Base-by-base conservation (phyloP, 2,329 filamentous ascomycete species). In the Pseudogymnoascus sp. region DNA sequence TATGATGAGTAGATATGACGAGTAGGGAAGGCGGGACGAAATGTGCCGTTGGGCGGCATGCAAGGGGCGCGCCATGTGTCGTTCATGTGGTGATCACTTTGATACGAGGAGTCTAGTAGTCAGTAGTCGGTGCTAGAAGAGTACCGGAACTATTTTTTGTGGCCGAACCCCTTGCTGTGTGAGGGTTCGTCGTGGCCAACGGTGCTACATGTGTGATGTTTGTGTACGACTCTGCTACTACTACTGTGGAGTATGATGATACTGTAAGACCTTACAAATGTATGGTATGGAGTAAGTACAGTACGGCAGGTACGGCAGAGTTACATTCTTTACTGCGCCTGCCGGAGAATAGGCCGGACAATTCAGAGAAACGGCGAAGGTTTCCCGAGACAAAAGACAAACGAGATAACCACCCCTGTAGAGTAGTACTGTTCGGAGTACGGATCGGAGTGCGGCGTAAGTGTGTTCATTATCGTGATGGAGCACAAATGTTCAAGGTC, bases 331-430 rank as follows among this genome's bases (percentile, higher is more conserved):
- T 7, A 28, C 45, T 52, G 23, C 45, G 45, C 45, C 45, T 52
- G 45, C 25, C 45, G 45, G 45, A 52, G 45, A 52, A 52, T 52
- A 25, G 45, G 25, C 23, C 45, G 45, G 45, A 52, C 45, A 52
- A 30, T 52, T 52, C 45, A 49, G 14, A 8, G 30, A 7, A 30
- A 16, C 45, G 25, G 45, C 45, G 45, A 30, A 16, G 45, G 25
- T 52, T 52, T 52, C 45, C 45, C 45, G 45, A 52, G 45, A 52
- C 45, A 49, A 14, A 42, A 19, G 19, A 19, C 19, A 19, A 49
- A 49, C 23, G 41, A 49, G 45, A 52, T 52, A 52, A 52, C 45
- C n/a, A 52, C 25, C 45, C 19, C 23, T 45, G 41, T 22, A 41
- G 38, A n/a, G 38, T 42, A 4, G 39, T 16, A 19, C 19, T 19